Conservation (phyloP, 306 rosid genomes). For the Dalbergia oliveri region DNA sequence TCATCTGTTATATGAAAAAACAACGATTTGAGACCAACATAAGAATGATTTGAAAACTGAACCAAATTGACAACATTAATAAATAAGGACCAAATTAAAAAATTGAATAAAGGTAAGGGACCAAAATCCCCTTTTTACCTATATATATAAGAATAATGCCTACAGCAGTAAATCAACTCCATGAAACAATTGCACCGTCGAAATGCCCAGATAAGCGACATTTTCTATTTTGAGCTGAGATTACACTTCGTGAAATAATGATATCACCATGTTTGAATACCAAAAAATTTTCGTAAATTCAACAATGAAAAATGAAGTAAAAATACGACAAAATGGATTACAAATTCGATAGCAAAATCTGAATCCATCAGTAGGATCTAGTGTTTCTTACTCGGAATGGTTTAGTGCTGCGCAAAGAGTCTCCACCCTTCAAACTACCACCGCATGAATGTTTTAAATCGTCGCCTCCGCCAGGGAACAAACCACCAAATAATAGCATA, state of each 20-base stretch:
- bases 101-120: too few relatives aligned
- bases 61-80: too few relatives aligned
- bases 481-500: slow-evolving; percentile 27
- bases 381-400: not conserved
- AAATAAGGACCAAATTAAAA: too few relatives aligned
- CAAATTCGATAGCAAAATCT: slow-evolving; percentile 7
- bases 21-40: too few relatives aligned
- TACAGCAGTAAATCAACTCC: too few relatives aligned
- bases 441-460: not conserved
- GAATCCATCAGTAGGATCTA: not conserved
- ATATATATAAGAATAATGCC: too few relatives aligned
- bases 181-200: too few relatives aligned
- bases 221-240: not conserved
- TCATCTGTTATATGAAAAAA: too few relatives aligned
- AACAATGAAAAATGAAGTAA: slow-evolving; percentile 2
- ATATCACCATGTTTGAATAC: not conserved
- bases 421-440: slow-evolving; percentile 27
- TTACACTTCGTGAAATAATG: not conserved
- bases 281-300: not conserved
- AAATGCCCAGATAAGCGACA: not conserved
- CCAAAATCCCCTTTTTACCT: too few relatives aligned
- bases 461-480: slow-evolving; percentile 34
- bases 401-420: slow-evolving; percentile 18
- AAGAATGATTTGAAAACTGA: too few relatives aligned
- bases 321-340: not conserved